A percentile compares a stretch with the other conserved stretches of the same genome.
phyloP scores from a whole-genome alignment of 345 rosid species.

The Heritiera fomes region DNA sequence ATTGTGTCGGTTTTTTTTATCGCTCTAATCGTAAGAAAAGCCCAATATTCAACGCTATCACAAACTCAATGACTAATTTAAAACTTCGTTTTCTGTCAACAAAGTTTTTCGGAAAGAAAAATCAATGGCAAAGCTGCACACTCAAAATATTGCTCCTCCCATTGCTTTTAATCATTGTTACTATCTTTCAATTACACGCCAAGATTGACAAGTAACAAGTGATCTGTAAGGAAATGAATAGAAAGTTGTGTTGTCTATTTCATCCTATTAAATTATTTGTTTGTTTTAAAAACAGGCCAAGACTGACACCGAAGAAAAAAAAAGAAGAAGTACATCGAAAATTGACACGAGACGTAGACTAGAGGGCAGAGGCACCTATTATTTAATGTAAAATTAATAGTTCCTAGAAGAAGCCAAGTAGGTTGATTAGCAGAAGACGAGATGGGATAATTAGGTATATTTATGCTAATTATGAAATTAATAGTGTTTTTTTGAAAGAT shows the following conservation, averaged over 20 bases:
- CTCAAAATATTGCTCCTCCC: background rate
- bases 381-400: too few relatives aligned
- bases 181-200: background rate
- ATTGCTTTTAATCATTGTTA: background rate
- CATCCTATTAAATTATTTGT: background rate
- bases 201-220: background rate
- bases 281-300: background rate
- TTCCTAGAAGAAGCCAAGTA: too few relatives aligned
- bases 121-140: background rate
- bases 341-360: background rate
- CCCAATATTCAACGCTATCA: too few relatives aligned
- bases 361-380: too few relatives aligned
- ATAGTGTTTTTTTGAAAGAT: background rate
- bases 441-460: background rate
- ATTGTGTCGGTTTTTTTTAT: too few relatives aligned
- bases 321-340: background rate
- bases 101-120: background rate
- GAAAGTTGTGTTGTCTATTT: background rate
- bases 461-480: background rate
- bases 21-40: background rate
- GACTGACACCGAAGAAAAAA: background rate
- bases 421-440: background rate
- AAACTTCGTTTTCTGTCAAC: too few relatives aligned
- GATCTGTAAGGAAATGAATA: background rate
- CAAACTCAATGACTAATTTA: too few relatives aligned